Conservation (phyloP, 495 filamentous ascomycete species). For the Hypoxylon crocopeplum region DNA sequence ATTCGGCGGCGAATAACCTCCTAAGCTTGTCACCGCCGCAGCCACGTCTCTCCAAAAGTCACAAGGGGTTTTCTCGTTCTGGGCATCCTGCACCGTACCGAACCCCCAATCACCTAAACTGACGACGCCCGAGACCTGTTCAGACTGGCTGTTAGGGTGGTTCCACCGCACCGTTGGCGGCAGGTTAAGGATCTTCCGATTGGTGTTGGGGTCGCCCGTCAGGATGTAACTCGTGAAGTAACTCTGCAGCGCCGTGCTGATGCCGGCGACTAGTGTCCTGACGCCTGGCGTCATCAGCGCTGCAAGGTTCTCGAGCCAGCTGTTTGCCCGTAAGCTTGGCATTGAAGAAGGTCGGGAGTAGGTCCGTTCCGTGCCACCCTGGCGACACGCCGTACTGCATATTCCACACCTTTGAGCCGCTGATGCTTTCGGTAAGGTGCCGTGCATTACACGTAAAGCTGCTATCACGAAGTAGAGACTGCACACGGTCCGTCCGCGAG, state of each 20-base stretch:
- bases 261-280: constrained; percentile 39
- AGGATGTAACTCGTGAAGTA: constrained; percentile 49
- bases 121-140: constrained; percentile 40
- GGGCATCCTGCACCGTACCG: constrained; percentile 39
- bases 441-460: constrained; percentile 52
- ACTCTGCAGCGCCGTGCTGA: constrained; percentile 49
- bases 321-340: constrained; percentile 38
- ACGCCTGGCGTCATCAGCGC: constrained; percentile 43
- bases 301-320: constrained; percentile 42
- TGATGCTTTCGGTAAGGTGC: constrained; percentile 47
- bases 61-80: constrained; percentile 44
- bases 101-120: constrained; percentile 48
- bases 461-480: constrained; percentile 44
- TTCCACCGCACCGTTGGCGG: constrained; percentile 47
- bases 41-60: constrained; percentile 47
- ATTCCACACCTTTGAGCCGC: constrained; percentile 40
- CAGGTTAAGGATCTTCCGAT: constrained; percentile 42
- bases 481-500: constrained; percentile 42
- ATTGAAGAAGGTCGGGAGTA: constrained; percentile 47
- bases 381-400: constrained; percentile 50
- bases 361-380: constrained; percentile 42
- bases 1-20: constrained; percentile 45
- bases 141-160: constrained; percentile 34
- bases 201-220: constrained; percentile 48
- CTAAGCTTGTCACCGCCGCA: constrained; percentile 44